Conservation (phyloP, 2,329 filamentous ascomycete genomes). For the Geoglossum cookeanum region DNA sequence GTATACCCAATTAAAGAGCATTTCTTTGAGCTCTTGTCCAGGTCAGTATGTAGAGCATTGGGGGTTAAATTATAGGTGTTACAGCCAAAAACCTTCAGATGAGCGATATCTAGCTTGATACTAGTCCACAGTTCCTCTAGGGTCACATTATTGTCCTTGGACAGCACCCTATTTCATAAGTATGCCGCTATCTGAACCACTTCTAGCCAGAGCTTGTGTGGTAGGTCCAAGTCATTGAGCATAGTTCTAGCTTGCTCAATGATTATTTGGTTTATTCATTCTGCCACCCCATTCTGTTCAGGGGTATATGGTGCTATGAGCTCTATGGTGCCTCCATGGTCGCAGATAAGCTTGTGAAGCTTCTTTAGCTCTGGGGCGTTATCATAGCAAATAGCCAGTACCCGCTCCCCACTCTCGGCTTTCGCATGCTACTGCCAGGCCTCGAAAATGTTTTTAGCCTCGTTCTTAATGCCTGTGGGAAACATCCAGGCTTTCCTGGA, state of each 20-base stretch:
- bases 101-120: neutral
- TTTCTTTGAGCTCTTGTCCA: neutral
- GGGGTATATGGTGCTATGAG: conserved; percentile 4
- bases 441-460: neutral
- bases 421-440: neutral
- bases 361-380: neutral
- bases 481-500: neutral
- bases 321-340: conserved; percentile 1
- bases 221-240: neutral
- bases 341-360: neutral
- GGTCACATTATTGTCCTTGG: neutral
- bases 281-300: conserved; percentile 7
- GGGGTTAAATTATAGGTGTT: neutral
- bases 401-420: neutral
- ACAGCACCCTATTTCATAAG: neutral
- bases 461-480: neutral
- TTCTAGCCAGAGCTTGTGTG: conserved; percentile 4
- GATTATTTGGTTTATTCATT: conserved; percentile 6
- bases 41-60: conserved; percentile 1
- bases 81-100: conserved; percentile 6
- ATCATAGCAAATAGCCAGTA: neutral
- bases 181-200: conserved; percentile 6
- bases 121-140: neutral
- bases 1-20: conserved; percentile 6
- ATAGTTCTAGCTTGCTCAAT: neutral